These are phyloP conservation scores for Saturnispora silvae DNA, from an alignment of 805 yeast genomes.

Conservation along the genomic window DNA sequence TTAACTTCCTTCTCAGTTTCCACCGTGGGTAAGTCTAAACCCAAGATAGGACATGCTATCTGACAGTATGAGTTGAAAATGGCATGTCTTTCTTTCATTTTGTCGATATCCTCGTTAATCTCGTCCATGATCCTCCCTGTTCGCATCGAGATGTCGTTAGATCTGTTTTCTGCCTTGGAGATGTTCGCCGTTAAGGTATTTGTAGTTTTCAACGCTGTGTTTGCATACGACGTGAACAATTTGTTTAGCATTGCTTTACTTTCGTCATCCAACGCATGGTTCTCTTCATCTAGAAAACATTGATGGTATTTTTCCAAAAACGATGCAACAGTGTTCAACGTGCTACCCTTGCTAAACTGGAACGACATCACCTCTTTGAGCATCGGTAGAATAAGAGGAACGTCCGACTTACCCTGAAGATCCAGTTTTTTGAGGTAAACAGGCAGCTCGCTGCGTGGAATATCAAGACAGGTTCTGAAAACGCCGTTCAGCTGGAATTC, in stretches of 20 bases:
- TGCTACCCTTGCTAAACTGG: slow-evolving; percentile 22
- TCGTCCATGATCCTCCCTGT: slow-evolving; percentile 48
- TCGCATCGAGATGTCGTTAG: slow-evolving; percentile 48
- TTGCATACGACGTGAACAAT: slow-evolving; percentile 33
- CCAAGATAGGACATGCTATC: slow-evolving; percentile 33
- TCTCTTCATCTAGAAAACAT: slow-evolving; percentile 23
- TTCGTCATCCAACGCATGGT: slow-evolving; percentile 14
- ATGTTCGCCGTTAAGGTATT: slow-evolving; percentile 28
- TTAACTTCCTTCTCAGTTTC: slow-evolving; percentile 21
- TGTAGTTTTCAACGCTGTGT: slow-evolving; percentile 31
- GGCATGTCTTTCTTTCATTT: slow-evolving; percentile 27
- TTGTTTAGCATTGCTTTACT: slow-evolving; percentile 20
- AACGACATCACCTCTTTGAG: slow-evolving; percentile 34
- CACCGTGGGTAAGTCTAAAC: slow-evolving; percentile 28
- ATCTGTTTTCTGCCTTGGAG: slow-evolving; percentile 28
- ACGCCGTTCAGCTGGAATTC: slow-evolving; percentile 54
- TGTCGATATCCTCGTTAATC: slow-evolving; percentile 16
- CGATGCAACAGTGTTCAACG: slow-evolving; percentile 31
- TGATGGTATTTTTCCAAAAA: slow-evolving; percentile 40
- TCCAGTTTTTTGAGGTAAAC: slow-evolving; percentile 29
- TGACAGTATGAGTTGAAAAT: slow-evolving; percentile 34
- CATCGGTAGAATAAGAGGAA: slow-evolving; percentile 26
- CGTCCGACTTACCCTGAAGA: slow-evolving; percentile 21
- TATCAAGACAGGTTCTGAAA: slow-evolving; percentile 35
- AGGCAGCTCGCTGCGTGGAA: slow-evolving; percentile 34